phyloP scores from a whole-genome alignment of 306 rosid species.

The Vigna trinervia region DNA sequence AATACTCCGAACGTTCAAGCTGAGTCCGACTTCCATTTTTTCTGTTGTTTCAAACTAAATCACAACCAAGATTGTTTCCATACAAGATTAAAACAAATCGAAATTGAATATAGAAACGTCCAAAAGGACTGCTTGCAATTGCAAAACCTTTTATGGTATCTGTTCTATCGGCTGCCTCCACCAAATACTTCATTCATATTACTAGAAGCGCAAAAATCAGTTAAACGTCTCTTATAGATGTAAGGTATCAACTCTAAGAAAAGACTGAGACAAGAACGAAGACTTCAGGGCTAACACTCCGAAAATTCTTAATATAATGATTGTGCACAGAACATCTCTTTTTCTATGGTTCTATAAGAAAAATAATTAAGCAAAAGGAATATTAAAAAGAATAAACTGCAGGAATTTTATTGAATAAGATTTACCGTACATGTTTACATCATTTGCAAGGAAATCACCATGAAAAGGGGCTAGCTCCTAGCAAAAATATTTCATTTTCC shows the following conservation, averaged over 20 bases:
- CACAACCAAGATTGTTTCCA: background rate
- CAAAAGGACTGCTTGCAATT: background rate
- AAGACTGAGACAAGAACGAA: background rate
- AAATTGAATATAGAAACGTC: background rate
- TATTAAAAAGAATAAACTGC: constrained; percentile 10
- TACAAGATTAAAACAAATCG: background rate
- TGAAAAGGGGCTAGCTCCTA: constrained; percentile 99
- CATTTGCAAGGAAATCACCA: constrained; percentile 67
- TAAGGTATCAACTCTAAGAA: background rate
- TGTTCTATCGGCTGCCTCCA: background rate
- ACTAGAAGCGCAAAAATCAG: background rate
- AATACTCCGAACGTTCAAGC: too few species aligned
- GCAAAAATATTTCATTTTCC: constrained; percentile 93
- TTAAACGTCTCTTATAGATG: background rate
- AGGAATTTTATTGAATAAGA: constrained; percentile 49
- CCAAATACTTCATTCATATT: background rate
- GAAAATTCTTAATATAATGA: constrained; percentile 6
- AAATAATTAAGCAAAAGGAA: background rate
- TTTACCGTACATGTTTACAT: constrained; percentile 66
- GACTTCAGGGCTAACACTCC: constrained; percentile 8
- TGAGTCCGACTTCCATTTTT: too few species aligned
- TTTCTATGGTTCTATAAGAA: background rate
- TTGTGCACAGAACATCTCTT: constrained; percentile 6
- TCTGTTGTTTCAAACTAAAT: background rate
- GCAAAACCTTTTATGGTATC: background rate